phyloP scores from a whole-genome alignment of 805 yeast species.

The Tetrapisispora namnaoensis region DNA sequence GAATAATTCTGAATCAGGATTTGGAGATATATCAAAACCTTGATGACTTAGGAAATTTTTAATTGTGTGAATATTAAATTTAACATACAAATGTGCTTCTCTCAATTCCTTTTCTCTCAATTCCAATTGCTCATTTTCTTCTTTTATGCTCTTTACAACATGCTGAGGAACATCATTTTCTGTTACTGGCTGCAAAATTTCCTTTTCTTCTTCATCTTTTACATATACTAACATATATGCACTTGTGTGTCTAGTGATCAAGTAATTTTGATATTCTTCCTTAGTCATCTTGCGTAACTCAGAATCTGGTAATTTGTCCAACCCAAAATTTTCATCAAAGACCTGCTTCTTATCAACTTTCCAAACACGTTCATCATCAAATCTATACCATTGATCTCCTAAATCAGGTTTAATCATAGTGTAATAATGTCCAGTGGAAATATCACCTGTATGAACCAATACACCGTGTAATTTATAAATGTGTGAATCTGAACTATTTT shows the following conservation, averaged over 20 bases:
- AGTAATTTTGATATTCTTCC: slow-evolving; percentile 52
- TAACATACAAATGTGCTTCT: slow-evolving; percentile 59
- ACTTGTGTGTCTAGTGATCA: slow-evolving; percentile 73
- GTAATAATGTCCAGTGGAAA: slow-evolving; percentile 93
- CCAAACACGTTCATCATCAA: slow-evolving; percentile 94
- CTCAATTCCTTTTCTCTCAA: slow-evolving; percentile 48
- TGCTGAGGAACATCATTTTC: slow-evolving; percentile 56
- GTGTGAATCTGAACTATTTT: slow-evolving; percentile 4
- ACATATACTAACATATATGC: slow-evolving; percentile 96
- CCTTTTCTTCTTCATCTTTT: slow-evolving; percentile 48
- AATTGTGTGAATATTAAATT: slow-evolving; percentile 46
- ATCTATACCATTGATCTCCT: slow-evolving; percentile 70
- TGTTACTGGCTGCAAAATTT: slow-evolving; percentile 47
- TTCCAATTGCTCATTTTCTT: slow-evolving; percentile 51
- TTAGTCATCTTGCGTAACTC: slow-evolving; percentile 44
- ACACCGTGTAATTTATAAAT: slow-evolving; percentile 85
- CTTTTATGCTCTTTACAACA: slow-evolving; percentile 53
- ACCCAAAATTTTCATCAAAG: slow-evolving; percentile 87
- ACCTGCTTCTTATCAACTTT: slow-evolving; percentile 77
- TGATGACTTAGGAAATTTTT: slow-evolving; percentile 47
- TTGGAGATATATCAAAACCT: slow-evolving; percentile 73
- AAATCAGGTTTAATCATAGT: slow-evolving; percentile 79
- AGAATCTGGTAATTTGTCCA: slow-evolving; percentile 44
- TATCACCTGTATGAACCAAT: slow-evolving; percentile 90
- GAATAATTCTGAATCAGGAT: slow-evolving; percentile 38